Base-by-base conservation (phyloP, 768 basidiomycete genomes). In the Gautieria morchelliformis region DNA sequence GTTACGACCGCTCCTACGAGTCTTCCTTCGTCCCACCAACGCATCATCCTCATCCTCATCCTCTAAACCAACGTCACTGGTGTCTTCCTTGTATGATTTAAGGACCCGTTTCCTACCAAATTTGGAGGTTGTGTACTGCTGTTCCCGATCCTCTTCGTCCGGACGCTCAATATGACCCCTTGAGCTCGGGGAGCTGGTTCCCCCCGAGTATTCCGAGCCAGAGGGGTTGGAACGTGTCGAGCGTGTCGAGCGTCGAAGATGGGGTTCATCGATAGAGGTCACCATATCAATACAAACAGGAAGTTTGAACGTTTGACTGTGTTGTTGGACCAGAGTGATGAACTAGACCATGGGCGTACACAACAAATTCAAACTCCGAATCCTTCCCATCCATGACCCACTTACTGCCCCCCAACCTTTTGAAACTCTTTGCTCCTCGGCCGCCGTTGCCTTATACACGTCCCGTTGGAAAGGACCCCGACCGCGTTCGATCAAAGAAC, bases 351-450 rank as follows among this genome's bases (percentile, higher is more conserved):
- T 20, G 37, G 20, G 20, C 51, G 51, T 20, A 15, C 51, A 40
- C 33, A 40, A 30, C 6, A 6, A 20, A 52, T 24, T 33, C 49
- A 51, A 24, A 37, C 37, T 52, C 24, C 19, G 37, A 39, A 49
- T 20, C 24, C 48, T 20, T 17, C 40, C 14, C 50, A 32, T 35
- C 37, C 32, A 57, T 57, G 56, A 93, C 91, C 4, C 90, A 94
- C 72, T 78, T 94, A 22, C 80, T 99, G 22, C 95, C 95, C 4
- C 93, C 93, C 3, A 96, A 97, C 72, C 82, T 99, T 53, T 84
- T 98, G 70, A 93, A 95, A 69, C 86, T 98, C 63, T 99, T 98
- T 69, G 87, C 92, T 0, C 93, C 96, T 4, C 84, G 96, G 7
- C 92, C 95, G 1, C 89, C 87, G 3, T 79, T 97, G 4, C 87